Evolutionary conservation across 768 basidiomycete genomes (phyloP), one percentile per base, ranked within the genome.

Genomic region (Leccinum imitatum): DNA sequence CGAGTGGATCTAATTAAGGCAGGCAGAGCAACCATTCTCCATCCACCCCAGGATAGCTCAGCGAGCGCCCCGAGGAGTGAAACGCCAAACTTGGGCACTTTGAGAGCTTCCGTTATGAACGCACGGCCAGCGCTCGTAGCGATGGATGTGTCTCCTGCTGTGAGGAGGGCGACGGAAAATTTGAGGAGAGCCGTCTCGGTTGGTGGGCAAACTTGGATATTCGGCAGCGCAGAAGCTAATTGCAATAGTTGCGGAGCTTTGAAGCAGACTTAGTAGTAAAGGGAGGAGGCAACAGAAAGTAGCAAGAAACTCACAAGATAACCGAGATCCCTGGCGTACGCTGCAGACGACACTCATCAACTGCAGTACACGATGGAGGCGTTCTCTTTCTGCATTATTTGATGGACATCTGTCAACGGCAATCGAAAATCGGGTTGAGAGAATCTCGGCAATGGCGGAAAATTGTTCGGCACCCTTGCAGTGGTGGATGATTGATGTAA

Each of bases 401-500:
- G 50, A 58, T 2, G 50, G 53, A 0, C 8, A 5, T n/a, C 56
- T 60, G 19, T 47, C 25, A 56, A 61, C 58, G 15, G 62, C 41
- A 1, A 65, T 47, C 17, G 68, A 62, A 58, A 84, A 76, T 46
- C 74, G 73, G 30, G 76, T 69, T 1, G 85, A 68, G 4, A 93
- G 64, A 10, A 83, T 64, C 17, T 90, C 84, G 2, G 81, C 80
- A 2, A 91, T 64, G 0, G 80, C 67, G 5, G 80, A 69, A 69
- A 90, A 93, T 53, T 87, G 82, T 23, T 89, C 85, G 1, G 87
- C 74, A 23, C 79, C 79, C 63, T 87, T 88, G 71, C 88, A 87
- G 66, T 96, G 93, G 68, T 96, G 95, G 19, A 90, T 84, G 11
- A 93, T 75, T 1, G 93, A 87, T 0, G 93, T 95, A 2, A 93